Base-by-base conservation (phyloP, 1,284 basidiomycete genomes). In the Ustilago trichophora region DNA sequence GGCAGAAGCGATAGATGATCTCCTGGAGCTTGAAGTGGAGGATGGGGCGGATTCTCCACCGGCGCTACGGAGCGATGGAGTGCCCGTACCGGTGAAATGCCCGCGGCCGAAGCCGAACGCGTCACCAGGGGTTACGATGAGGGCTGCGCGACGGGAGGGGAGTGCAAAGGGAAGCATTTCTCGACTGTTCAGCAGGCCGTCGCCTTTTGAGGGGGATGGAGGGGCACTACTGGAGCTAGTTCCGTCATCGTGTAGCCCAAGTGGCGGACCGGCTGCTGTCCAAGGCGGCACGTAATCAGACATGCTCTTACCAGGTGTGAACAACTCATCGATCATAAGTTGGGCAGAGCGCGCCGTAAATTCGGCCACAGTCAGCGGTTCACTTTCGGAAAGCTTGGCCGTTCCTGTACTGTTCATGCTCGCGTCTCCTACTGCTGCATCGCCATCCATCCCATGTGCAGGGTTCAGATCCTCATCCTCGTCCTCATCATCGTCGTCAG, bases 151-250 rank as follows among this genome's bases (percentile, higher is more conserved):
- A 72, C 91, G 88, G 4, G 88, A 87, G 4, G 93, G 93, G 40
- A 96, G 87, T 15, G 89, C 85, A 44, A 97, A 85, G 0, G 92
- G 92, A 12, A 98, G 86, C 92, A 97, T 97, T 80, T 91, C 87
- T 57, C 93, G 86, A 19, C 91, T 92, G 81, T 97, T 93, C 54
- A 96, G 84, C 49, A 60, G 18, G 3, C 58, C 53, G 26, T 58
- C 56, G 2, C 26, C 46, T 38, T 65, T 64, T 1, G 65, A 33
- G 6, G 63, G 56, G 4, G 56, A 59, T 4, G 65, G 54, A 6
- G 62, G 64, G 5, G 36, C 64, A 7, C 49, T 56, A 11, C 38
- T 33, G 12, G 43, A 31, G 13, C 8, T 8, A 6, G 36, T 27
- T 6, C 33, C 46, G 16, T 63, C 71, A 15, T 68, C 66, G 33